These are phyloP conservation scores for Candida smagusa DNA, from an alignment of 1,139 yeast genomes.

Conservation along the genomic window DNA sequence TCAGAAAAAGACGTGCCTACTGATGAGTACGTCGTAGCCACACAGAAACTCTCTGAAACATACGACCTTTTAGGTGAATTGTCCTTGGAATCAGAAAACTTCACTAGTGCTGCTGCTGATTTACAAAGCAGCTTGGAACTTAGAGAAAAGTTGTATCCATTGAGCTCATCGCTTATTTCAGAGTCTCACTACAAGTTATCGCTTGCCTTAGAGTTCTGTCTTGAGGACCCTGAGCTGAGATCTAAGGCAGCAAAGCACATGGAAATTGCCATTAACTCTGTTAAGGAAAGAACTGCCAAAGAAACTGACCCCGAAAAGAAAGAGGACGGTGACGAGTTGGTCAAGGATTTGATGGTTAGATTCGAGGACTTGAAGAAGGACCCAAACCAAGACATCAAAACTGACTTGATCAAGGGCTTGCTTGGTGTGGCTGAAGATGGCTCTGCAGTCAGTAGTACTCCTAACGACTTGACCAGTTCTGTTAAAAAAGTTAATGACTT, in stretches of 20 bases:
- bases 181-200: conserved; percentile 84
- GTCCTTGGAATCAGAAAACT: conserved; percentile 81
- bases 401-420: conserved; percentile 58
- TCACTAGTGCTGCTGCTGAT: conserved; percentile 71
- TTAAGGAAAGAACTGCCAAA: conserved; percentile 38
- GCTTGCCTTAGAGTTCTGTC: conserved; percentile 70
- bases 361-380: conserved; percentile 53
- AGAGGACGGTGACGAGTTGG: conserved; percentile 47
- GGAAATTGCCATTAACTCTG: conserved; percentile 58
- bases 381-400: conserved; percentile 48
- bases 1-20: conserved; percentile 31
- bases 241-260: conserved; percentile 57
- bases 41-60: conserved; percentile 65
- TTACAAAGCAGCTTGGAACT: conserved; percentile 54
- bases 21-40: conserved; percentile 32
- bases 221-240: conserved; percentile 49
- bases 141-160: conserved; percentile 51
- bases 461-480: conserved; percentile 3
- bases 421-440: conserved; percentile 47
- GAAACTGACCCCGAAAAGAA: conserved; percentile 31
- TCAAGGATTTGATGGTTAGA: conserved; percentile 50
- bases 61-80: conserved; percentile 86
- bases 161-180: conserved; percentile 58
- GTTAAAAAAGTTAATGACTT: conserved; percentile 32
- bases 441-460: conserved; percentile 1